These are phyloP conservation scores for Calonectria montana DNA, from an alignment of 2,329 filamentous ascomycete genomes.

Conservation along the genomic window DNA sequence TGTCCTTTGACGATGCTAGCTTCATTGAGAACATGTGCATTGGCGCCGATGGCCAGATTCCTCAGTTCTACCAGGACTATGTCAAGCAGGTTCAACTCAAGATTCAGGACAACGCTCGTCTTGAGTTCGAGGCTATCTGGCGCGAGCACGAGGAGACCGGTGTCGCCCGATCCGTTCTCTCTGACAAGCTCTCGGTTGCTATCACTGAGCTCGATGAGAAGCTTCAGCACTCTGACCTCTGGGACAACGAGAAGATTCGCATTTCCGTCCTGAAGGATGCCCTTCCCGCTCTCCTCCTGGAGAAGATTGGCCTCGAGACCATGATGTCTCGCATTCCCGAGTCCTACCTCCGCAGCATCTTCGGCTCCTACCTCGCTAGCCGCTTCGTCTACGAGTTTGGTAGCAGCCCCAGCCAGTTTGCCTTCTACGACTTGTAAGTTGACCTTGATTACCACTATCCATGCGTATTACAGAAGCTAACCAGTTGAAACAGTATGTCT, in stretches of 20 bases:
- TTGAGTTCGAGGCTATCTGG: slow-evolving; percentile 99
- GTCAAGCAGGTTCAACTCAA: slow-evolving; percentile 91
- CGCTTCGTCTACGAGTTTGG: slow-evolving; percentile 97
- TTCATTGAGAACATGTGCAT: slow-evolving; percentile 97
- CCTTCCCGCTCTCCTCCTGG: slow-evolving; percentile 82
- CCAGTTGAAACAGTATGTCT: slow-evolving; percentile 65
- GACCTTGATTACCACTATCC: background rate
- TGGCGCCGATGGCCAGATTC: slow-evolving; percentile 75
- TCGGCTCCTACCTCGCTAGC: slow-evolving; percentile 93
- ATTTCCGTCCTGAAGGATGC: slow-evolving; percentile 85
- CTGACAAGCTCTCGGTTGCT: slow-evolving; percentile 88
- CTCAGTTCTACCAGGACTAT: slow-evolving; percentile 92
- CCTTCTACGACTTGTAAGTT: slow-evolving; percentile 97
- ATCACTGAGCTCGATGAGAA: slow-evolving; percentile 99
- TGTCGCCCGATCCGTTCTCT: slow-evolving; percentile 83
- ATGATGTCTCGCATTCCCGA: slow-evolving; percentile 91
- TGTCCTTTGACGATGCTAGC: slow-evolving; percentile 90
- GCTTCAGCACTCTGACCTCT: slow-evolving; percentile 91
- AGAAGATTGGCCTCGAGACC: slow-evolving; percentile 91
- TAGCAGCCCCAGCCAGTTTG: slow-evolving; percentile 92
- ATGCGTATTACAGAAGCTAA: slow-evolving; percentile 46
- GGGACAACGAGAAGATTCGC: slow-evolving; percentile 84
- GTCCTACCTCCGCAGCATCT: slow-evolving; percentile 92
- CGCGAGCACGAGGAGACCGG: slow-evolving; percentile 88
- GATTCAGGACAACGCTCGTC: slow-evolving; percentile 88